Percentiles rank a stretch among this genome's conserved stretches.
phyloP scores from a whole-genome alignment of 1,284 basidiomycete genomes.

The Meira miltonrushii region DNA sequence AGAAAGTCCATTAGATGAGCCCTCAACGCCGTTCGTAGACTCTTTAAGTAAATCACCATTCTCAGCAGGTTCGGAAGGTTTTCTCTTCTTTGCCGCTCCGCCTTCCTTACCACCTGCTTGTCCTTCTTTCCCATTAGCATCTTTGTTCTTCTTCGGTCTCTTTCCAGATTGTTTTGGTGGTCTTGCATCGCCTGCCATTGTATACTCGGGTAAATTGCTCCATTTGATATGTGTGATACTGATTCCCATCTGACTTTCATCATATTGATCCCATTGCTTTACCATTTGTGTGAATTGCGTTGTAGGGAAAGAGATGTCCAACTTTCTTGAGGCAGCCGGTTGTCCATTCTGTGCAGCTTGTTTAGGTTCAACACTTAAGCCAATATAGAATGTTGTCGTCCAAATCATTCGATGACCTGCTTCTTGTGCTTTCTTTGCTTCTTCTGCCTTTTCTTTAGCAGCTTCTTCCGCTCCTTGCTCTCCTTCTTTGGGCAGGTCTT shows the following conservation, averaged over 20 bases:
- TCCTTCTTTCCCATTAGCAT: neutral
- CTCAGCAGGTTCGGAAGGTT: neutral
- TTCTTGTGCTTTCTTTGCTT: conserved; percentile 44
- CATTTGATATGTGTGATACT: conserved; percentile 87
- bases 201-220: conserved; percentile 73
- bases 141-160: conserved; percentile 4
- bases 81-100: conserved; percentile 11
- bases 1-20: neutral
- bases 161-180: neutral
- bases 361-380: conserved; percentile 84
- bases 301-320: conserved; percentile 96
- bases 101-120: neutral
- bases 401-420: conserved; percentile 67
- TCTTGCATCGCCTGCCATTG: conserved; percentile 63
- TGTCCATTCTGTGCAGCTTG: conserved; percentile 45
- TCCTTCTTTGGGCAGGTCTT: conserved; percentile 34
- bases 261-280: conserved; percentile 93
- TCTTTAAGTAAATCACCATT: neutral
- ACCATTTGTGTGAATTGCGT: conserved; percentile 92
- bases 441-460: conserved; percentile 30
- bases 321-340: conserved; percentile 59
- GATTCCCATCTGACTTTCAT: conserved; percentile 88
- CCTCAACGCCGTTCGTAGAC: neutral
- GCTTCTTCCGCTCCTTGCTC: conserved; percentile 28
- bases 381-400: conserved; percentile 94